Base-by-base conservation (phyloP, 1,139 yeast species). In the Spathaspora sp. region DNA sequence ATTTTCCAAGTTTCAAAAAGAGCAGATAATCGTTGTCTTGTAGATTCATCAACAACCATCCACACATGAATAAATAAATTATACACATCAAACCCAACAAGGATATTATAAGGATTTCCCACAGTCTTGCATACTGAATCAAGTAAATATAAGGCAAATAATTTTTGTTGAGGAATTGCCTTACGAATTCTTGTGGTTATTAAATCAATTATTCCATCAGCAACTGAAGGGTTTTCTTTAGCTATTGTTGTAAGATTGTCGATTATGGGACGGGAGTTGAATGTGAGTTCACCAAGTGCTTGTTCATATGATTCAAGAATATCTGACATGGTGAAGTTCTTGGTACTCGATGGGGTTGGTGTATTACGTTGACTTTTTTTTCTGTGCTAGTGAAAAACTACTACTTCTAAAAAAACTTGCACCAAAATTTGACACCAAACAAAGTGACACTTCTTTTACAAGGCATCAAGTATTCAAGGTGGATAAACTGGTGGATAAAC, bases 61-160 rank as follows among this genome's bases (percentile, higher is more conserved):
- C 89, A 95, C 2, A 91, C 85, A 52, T 82, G 84, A 23, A 89
- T 82, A 64, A 86, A 93, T 2, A 88, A 70, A 55, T 75, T 80
- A 67, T 76, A 84, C 38, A 89, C 70, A 44, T 83, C 84, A 44
- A 69, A 79, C 5, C 90, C 86, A 60, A 91, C 82, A 49, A 86
- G 67, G 9, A 82, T 74, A 31, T 90, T 88, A 62, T 91, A 93
- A 1, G 98, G 97, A 50, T 83, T 79, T 6, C 97, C 97, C 18
- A 89, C 85, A 56, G 85, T 88, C 65, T 93, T 93, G 66, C 95
- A 87, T 41, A 93, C 86, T n/a, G 97, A 90, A 64, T 93, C 99
- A 47, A 93, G 68, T 43, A 91, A 75, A 61, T 91, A 93, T 54
- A 93, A 74, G 3, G 95, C 83, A 57, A 81, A 93, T 46, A 93